Conservation (phyloP, 2,329 filamentous ascomycete genomes). For the Helotiales sp. region DNA sequence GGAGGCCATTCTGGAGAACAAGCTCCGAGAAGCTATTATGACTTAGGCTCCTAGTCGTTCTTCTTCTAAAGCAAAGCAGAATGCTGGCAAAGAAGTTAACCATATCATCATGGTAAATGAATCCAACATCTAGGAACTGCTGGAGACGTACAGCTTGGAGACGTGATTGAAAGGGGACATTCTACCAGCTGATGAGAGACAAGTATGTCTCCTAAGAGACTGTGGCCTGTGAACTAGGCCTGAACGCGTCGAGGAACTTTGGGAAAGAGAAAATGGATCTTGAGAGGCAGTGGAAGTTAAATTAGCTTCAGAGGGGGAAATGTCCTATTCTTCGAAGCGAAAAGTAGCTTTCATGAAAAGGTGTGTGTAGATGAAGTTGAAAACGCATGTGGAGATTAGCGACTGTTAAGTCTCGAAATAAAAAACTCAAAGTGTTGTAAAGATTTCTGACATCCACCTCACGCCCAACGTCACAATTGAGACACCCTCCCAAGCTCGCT, state of each 20-base stretch:
- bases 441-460: neutral
- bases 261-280: neutral
- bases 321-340: neutral
- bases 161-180: neutral
- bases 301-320: neutral
- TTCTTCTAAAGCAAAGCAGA: too few species aligned
- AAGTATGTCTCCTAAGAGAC: neutral
- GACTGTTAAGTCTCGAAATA: neutral
- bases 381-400: too few species aligned
- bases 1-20: constrained; percentile 6
- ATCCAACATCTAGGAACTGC: constrained; percentile 2
- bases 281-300: neutral
- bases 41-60: neutral
- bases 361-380: neutral
- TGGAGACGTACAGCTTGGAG: neutral
- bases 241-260: neutral
- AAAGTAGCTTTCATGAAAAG: neutral
- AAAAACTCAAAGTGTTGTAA: neutral
- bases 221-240: neutral
- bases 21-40: constrained; percentile 10
- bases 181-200: neutral
- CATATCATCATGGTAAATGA: constrained; percentile 9
- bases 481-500: neutral
- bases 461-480: neutral
- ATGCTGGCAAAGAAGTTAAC: constrained; percentile 6